Conservation (phyloP, 257 asterid genomes). For the Solanum dulcamara region DNA sequence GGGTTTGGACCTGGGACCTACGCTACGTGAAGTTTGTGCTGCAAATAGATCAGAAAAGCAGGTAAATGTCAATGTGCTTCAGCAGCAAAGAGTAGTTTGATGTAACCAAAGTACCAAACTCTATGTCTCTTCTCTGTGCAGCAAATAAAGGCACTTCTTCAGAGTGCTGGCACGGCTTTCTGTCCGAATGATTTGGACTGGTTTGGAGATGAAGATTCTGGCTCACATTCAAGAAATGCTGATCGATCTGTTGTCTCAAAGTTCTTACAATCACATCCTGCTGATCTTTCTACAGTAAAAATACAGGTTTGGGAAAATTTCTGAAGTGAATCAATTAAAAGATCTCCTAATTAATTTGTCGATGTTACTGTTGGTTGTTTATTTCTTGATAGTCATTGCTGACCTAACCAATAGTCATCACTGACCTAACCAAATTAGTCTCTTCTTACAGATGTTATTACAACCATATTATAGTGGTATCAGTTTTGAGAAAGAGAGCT, state of each 20-base stretch:
- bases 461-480: not conserved
- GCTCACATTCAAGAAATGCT: slow-evolving; percentile 57
- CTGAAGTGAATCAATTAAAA: not conserved
- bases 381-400: not conserved
- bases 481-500: not conserved
- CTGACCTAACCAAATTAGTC: not conserved
- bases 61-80: slow-evolving; percentile 21
- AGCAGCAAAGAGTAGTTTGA: not conserved
- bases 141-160: slow-evolving; percentile 96
- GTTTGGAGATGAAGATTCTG: slow-evolving; percentile 57
- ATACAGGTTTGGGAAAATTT: slow-evolving; percentile 38
- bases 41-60: slow-evolving; percentile 88
- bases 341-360: not conserved
- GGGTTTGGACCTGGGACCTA: slow-evolving; percentile 52
- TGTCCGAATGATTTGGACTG: slow-evolving; percentile 84
- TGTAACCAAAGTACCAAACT: not conserved
- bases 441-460: not conserved
- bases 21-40: slow-evolving; percentile 83
- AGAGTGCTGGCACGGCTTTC: slow-evolving; percentile 66
- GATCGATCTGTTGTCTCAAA: slow-evolving; percentile 65
- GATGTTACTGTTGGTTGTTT: not conserved
- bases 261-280: slow-evolving; percentile 75
- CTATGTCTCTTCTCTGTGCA: slow-evolving; percentile 12
- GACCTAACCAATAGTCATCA: not conserved
- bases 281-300: slow-evolving; percentile 69